Percentiles rank a stretch among this genome's conserved stretches.
Evolutionary conservation across 345 rosid genomes (phyloP).

Genomic region (Citrus inodora): DNA sequence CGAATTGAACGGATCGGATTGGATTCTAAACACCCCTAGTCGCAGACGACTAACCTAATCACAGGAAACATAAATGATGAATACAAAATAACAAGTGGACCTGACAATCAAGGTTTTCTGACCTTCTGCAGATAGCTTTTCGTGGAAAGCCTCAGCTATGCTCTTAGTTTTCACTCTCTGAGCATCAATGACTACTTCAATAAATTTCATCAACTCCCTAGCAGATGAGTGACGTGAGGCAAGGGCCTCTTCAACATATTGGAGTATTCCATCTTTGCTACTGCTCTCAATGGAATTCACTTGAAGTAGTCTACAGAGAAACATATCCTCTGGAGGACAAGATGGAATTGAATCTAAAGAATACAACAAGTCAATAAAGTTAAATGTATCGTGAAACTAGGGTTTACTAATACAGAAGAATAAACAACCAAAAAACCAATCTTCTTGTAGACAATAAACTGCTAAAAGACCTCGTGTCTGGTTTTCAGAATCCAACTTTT

Average conservation of each 20-base stretch:
- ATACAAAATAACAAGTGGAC: constrained; percentile 15
- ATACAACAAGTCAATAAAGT: constrained; percentile 21
- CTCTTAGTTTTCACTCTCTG: constrained; percentile 58
- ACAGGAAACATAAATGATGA: constrained; percentile 16
- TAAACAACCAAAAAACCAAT: not conserved
- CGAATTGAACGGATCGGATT: too few relatives aligned
- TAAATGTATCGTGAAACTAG: not conserved
- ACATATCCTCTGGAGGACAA: constrained; percentile 68
- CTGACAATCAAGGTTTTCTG: constrained; percentile 28
- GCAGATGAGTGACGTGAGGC: constrained; percentile 60
- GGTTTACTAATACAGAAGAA: not conserved
- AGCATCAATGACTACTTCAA: constrained; percentile 59
- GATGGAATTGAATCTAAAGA: constrained; percentile 66
- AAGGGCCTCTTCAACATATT: constrained; percentile 63
- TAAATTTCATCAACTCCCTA: constrained; percentile 56
- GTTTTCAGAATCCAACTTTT: constrained; percentile 41
- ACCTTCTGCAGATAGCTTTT: constrained; percentile 62
- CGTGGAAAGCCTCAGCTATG: constrained; percentile 43
- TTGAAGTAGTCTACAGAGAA: constrained; percentile 77
- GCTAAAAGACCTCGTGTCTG: constrained; percentile 46
- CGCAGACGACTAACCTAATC: constrained; percentile 14
- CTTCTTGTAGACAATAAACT: not conserved
- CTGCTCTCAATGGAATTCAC: constrained; percentile 46
- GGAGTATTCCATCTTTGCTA: constrained; percentile 37
- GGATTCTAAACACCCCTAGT: not conserved